Evolutionary conservation across 371 early-diverging fungal genomes (phyloP).

Genomic region (Sporodiniella umbellata): DNA sequence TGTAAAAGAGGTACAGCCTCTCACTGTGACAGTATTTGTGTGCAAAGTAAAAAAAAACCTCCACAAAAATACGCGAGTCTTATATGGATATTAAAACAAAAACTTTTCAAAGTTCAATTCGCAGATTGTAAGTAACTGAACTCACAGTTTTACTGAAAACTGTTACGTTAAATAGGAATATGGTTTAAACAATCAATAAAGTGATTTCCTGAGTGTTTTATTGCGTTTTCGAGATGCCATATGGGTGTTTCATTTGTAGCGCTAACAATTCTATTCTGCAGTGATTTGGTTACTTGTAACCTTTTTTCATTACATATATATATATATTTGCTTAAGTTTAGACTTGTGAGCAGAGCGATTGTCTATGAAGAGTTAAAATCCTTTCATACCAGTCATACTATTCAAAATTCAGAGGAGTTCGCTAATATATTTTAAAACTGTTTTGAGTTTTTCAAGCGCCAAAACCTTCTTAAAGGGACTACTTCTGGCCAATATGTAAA

Average conservation of each 20-base stretch:
- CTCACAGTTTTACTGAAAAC: no score
- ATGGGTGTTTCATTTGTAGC: conserved; percentile 13
- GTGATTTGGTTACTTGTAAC: conserved; percentile 13
- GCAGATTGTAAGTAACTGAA: no score
- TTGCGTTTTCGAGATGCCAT: conserved; percentile 8
- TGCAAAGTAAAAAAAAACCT: no score
- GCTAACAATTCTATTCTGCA: conserved; percentile 10
- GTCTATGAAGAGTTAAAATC: conserved; percentile 1
- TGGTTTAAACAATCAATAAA: conserved; percentile 11
- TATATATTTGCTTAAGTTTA: conserved; percentile 5
- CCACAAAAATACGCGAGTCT: no score
- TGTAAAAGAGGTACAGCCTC: no score
- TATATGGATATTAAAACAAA: no score
- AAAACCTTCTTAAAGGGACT: neutral
- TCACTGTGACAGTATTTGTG: no score
- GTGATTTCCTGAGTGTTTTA: conserved; percentile 11
- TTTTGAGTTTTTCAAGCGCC: conserved; percentile 2
- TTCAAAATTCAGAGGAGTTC: conserved; percentile 7
- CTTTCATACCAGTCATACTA: conserved; percentile 8
- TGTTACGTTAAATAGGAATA: neutral
- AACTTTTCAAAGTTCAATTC: no score
- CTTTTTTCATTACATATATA: conserved; percentile 4
- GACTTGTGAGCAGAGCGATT: conserved; percentile 3
- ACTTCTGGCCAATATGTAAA: no score
- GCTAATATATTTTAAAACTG: conserved; percentile 7